phyloP scores from a whole-genome alignment of 1,139 yeast species.

The Geotrichum carabidarum region DNA sequence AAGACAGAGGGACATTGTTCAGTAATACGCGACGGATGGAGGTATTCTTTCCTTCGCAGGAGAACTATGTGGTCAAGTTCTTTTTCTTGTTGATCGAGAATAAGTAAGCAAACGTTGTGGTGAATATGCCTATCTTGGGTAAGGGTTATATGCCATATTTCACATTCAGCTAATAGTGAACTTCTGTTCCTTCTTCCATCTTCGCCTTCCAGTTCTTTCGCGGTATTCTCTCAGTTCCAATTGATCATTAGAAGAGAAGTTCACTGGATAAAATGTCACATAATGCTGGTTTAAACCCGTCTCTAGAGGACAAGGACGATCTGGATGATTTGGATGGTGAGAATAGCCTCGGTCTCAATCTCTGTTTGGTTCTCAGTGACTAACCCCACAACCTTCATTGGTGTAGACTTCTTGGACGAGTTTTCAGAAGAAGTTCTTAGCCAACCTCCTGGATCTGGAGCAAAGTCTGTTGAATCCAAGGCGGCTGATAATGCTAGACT shows the following conservation, averaged over 20 bases:
- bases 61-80: neutral
- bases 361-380: neutral
- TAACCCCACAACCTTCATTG: neutral
- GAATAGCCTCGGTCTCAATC: constrained; percentile 1
- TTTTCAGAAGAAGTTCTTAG: constrained; percentile 65
- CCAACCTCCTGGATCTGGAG: constrained; percentile 52
- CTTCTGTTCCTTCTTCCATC: neutral
- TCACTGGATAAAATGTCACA: neutral
- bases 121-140: neutral
- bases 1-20: constrained; percentile 47
- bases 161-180: neutral
- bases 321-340: constrained; percentile 41
- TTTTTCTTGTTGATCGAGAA: neutral
- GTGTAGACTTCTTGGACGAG: constrained; percentile 37
- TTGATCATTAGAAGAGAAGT: neutral
- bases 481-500: constrained; percentile 22
- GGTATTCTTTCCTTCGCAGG: neutral
- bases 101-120: neutral
- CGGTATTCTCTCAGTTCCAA: neutral
- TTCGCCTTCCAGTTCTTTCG: neutral
- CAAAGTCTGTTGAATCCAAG: constrained; percentile 4
- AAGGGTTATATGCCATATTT: neutral
- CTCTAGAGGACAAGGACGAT: constrained; percentile 35
- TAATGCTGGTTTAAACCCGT: neutral
- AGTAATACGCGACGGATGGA: neutral